Percentiles rank a stretch among this genome's conserved stretches.
Evolutionary conservation across 78 protist species (phyloP).

Genomic region (Chrysochromulina parva): DNA sequence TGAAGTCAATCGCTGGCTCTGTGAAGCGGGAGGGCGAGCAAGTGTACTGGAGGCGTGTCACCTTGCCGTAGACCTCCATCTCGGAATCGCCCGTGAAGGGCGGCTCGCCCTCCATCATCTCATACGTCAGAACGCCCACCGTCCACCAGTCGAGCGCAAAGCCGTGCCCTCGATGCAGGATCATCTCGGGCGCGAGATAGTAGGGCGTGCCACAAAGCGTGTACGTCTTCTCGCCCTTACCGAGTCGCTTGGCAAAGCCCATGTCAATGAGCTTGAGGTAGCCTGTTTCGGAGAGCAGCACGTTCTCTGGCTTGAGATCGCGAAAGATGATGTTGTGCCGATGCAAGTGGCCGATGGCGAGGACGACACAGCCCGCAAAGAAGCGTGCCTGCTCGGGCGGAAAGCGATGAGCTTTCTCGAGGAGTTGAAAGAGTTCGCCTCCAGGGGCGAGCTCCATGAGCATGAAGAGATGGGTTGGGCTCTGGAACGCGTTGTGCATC

Average conservation of each 20-base stretch:
- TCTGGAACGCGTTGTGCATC: background rate
- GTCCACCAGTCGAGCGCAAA: background rate
- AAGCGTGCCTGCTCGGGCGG: slow-evolving; percentile 13
- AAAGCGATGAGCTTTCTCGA: slow-evolving; percentile 39
- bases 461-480: slow-evolving; percentile 59
- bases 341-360: slow-evolving; percentile 35
- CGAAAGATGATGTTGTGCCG: slow-evolving; percentile 64
- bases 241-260: background rate
- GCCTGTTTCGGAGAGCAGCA: slow-evolving; percentile 66
- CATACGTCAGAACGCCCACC: background rate
- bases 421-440: slow-evolving; percentile 84
- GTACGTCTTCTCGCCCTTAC: background rate
- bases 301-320: slow-evolving; percentile 84
- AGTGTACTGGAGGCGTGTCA: no score
- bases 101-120: background rate
- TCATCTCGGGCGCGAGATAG: slow-evolving; percentile 8
- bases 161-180: background rate
- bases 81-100: background rate
- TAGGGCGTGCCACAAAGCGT: background rate
- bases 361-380: slow-evolving; percentile 31
- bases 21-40: no score
- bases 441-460: slow-evolving; percentile 78
- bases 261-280: slow-evolving; percentile 38
- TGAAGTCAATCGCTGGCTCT: no score
- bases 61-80: no score